phyloP scores from a whole-genome alignment of 2,329 filamentous ascomycete species.

The Colletotrichum horii region DNA sequence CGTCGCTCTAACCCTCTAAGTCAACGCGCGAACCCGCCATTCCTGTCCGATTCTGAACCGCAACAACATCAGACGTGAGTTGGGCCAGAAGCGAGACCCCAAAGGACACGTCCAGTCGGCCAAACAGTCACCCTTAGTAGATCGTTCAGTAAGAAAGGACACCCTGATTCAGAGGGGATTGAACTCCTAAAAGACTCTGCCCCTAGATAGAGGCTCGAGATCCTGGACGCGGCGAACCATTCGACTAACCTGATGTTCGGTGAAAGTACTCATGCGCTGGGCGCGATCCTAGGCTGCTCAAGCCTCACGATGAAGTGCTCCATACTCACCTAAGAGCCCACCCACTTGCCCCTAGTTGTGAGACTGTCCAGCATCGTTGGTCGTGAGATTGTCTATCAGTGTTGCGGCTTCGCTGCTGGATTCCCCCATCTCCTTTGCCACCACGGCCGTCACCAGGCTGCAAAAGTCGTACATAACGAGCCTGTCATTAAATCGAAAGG shows the following conservation, averaged over 20 bases:
- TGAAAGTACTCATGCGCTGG: not conserved
- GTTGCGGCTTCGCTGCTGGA: not conserved
- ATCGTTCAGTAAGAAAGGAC: too few species aligned
- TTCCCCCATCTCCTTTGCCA: not conserved
- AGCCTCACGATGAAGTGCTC: not conserved
- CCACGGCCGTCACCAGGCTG: not conserved
- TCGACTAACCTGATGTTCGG: not conserved
- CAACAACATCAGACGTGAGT: too few species aligned
- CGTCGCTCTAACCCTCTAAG: too few species aligned
- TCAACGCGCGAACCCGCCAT: too few species aligned
- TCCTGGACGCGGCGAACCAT: not conserved
- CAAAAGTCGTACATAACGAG: not conserved
- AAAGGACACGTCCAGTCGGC: too few species aligned
- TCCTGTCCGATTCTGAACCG: too few species aligned
- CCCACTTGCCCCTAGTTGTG: not conserved
- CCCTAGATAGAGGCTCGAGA: not conserved
- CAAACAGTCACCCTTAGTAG: too few species aligned
- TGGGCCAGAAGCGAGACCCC: too few species aligned
- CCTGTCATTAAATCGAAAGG: not conserved
- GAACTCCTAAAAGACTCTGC: not conserved
- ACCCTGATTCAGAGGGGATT: too few species aligned
- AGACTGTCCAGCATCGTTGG: not conserved
- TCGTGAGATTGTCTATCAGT: not conserved
- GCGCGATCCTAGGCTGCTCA: not conserved
- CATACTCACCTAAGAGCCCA: not conserved